A percentile compares a stretch with the other conserved stretches of the same genome.
Conservation (phyloP, 768 basidiomycete genomes). For the Leucosporidium creatinivorum region DNA sequence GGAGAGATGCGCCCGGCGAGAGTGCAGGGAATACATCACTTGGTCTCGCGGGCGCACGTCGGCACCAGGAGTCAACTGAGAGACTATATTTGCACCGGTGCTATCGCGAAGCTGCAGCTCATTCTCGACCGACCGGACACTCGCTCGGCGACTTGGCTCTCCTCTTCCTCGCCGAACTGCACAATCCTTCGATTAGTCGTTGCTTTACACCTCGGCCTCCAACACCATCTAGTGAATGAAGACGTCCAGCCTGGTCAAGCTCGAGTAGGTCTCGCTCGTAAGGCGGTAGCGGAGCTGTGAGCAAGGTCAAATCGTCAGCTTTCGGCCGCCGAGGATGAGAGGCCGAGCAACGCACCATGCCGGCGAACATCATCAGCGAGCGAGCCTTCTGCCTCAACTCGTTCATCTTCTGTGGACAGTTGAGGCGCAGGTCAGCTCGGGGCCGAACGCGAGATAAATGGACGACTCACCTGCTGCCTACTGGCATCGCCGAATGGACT, state of each 20-base stretch:
- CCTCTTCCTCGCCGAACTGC: not conserved
- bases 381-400: constrained; percentile 70
- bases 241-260: constrained; percentile 77
- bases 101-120: no score
- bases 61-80: no score
- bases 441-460: constrained; percentile 18
- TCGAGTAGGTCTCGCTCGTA: constrained; percentile 82
- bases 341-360: constrained; percentile 27
- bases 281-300: constrained; percentile 68
- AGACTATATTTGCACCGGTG: no score
- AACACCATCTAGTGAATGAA: constrained; percentile 19
- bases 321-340: constrained; percentile 47
- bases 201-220: not conserved
- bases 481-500: constrained; percentile 65
- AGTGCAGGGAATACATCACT: no score
- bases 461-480: constrained; percentile 60
- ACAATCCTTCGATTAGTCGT: not conserved
- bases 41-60: no score
- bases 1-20: not conserved
- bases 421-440: constrained; percentile 33
- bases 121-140: no score
- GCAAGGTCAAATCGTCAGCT: not conserved
- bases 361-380: constrained; percentile 76
- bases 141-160: not conserved
- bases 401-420: constrained; percentile 52